Conservation (phyloP, 2,329 filamentous ascomycete genomes). For the Rachicladosporium sp. region DNA sequence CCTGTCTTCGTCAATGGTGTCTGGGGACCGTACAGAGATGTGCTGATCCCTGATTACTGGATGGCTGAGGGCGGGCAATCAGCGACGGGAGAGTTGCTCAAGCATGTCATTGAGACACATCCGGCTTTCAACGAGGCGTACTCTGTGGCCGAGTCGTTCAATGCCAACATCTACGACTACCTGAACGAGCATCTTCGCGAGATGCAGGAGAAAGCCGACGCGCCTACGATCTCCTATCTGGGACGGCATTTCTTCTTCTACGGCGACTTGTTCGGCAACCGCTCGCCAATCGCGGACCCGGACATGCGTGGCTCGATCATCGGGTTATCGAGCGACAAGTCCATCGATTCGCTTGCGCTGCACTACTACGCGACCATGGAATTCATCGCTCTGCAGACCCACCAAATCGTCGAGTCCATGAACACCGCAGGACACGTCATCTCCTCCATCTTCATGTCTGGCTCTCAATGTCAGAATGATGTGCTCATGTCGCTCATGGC, state of each 20-base stretch:
- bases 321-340: slow-evolving; percentile 76
- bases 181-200: slow-evolving; percentile 77
- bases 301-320: slow-evolving; percentile 86
- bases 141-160: slow-evolving; percentile 67
- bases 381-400: slow-evolving; percentile 93
- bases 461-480: slow-evolving; percentile 91
- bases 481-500: slow-evolving; percentile 86
- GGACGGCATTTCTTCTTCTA: slow-evolving; percentile 97
- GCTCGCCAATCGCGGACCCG: slow-evolving; percentile 82
- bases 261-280: slow-evolving; percentile 92
- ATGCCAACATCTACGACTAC: slow-evolving; percentile 88
- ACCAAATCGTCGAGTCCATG: slow-evolving; percentile 91
- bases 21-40: slow-evolving; percentile 94
- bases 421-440: slow-evolving; percentile 81
- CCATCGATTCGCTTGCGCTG: slow-evolving; percentile 72
- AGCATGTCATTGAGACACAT: slow-evolving; percentile 90
- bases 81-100: slow-evolving; percentile 85
- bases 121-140: slow-evolving; percentile 73
- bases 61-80: slow-evolving; percentile 96
- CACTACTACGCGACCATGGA: slow-evolving; percentile 96
- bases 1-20: slow-evolving; percentile 91
- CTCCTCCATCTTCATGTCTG: slow-evolving; percentile 94
- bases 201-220: slow-evolving; percentile 54
- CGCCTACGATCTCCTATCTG: slow-evolving; percentile 74
- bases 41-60: slow-evolving; percentile 84